These are phyloP conservation scores for Fragilariopsis cylindrus DNA, from an alignment of 108 stramenopile genomes.

Conservation along the genomic window DNA sequence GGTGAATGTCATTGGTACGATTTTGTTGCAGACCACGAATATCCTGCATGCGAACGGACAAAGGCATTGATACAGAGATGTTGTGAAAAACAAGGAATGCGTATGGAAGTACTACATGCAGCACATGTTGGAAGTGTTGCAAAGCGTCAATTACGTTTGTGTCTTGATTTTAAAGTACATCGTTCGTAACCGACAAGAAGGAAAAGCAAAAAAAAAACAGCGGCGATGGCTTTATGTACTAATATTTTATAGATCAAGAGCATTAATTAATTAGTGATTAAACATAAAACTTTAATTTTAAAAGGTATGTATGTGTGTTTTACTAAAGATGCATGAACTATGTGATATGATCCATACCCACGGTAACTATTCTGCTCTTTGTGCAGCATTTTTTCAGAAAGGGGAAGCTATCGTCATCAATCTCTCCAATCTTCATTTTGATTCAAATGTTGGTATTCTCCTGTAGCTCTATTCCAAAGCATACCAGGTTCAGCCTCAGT, in stretches of 20 bases:
- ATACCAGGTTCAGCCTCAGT: conserved; percentile 77
- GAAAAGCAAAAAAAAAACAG: no score
- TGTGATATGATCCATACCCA: no score
- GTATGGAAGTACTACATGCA: conserved; percentile 70
- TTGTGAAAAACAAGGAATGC: conserved; percentile 51
- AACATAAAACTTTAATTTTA: no score
- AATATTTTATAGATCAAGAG: no score
- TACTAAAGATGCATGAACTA: no score
- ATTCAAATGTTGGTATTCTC: conserved; percentile 79
- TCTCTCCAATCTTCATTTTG: conserved; percentile 90
- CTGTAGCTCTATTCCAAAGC: conserved; percentile 80
- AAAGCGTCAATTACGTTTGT: conserved; percentile 81
- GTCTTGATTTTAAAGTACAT: conserved; percentile 66
- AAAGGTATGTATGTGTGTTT: no score
- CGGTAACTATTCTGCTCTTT: no score
- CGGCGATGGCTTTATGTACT: no score
- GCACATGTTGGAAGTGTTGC: conserved; percentile 82
- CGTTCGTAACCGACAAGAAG: background rate
- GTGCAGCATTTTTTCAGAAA: no score
- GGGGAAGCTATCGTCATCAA: conserved; percentile 7
- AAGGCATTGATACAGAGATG: conserved; percentile 48
- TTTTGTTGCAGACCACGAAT: conserved; percentile 81
- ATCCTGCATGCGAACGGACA: conserved; percentile 64
- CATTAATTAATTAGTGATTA: no score
- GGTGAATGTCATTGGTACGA: conserved; percentile 89